These are phyloP conservation scores for Penicillium alfredii DNA, from an alignment of 495 filamentous ascomycete genomes.

Conservation along the genomic window DNA sequence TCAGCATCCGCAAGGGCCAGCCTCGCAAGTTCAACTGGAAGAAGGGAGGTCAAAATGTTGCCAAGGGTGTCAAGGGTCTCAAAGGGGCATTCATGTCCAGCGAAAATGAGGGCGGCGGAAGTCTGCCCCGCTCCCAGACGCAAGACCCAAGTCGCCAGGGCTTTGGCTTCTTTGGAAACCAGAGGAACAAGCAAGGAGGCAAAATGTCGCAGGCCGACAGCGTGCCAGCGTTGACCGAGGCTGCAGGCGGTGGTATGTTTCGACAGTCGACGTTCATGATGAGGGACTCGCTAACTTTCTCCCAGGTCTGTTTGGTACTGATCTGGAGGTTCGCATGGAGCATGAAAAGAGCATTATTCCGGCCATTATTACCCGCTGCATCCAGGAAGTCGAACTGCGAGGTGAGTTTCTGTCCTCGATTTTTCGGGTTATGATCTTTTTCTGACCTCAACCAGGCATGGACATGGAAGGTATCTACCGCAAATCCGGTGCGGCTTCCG, in stretches of 20 bases:
- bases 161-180: slow-evolving; percentile 68
- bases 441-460: slow-evolving; percentile 59
- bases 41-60: slow-evolving; percentile 86
- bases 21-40: slow-evolving; percentile 98
- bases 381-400: slow-evolving; percentile 93
- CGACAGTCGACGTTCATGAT: not conserved
- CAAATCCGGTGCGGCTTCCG: slow-evolving; percentile 86
- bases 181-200: slow-evolving; percentile 42
- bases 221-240: slow-evolving; percentile 47
- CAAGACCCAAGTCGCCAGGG: slow-evolving; percentile 57
- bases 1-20: slow-evolving; percentile 87
- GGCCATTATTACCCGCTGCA: slow-evolving; percentile 84
- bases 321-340: slow-evolving; percentile 78
- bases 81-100: slow-evolving; percentile 68
- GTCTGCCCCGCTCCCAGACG: slow-evolving; percentile 41
- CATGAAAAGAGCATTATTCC: slow-evolving; percentile 88
- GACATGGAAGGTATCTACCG: slow-evolving; percentile 97
- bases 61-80: slow-evolving; percentile 91
- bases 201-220: slow-evolving; percentile 52
- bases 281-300: slow-evolving; percentile 8
- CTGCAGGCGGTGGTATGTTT: slow-evolving; percentile 42
- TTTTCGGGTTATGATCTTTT: not conserved
- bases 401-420: slow-evolving; percentile 32
- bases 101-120: slow-evolving; percentile 40
- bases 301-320: slow-evolving; percentile 77